Evolutionary conservation across 192 early-diverging fungal species (phyloP), one percentile per base, ranked within the genome.

Genomic region (Spizellomyces punctatus): DNA sequence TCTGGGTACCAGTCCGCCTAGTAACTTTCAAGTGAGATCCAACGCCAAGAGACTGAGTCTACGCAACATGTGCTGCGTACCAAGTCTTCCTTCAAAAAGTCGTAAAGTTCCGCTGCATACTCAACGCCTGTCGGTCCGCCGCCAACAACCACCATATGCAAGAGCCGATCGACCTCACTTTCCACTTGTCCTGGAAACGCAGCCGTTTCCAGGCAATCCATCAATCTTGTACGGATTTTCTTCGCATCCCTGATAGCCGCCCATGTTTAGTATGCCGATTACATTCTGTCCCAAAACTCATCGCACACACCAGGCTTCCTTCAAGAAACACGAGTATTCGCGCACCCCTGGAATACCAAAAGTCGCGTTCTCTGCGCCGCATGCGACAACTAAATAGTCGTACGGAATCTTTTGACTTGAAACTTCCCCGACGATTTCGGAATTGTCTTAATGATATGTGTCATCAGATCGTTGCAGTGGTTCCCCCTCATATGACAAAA

Each of bases 51-150:
- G 10, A 12, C 16, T n/a, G 14, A 0, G 16, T 72, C 17, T 71
- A 41, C 14, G 59, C 19, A 17, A 14, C 21, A 14, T 0, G 4
- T 41, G 12, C 12, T 19, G 27, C 59, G 59, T 49, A 83, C 78
- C 47, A 92, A 64, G 75, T 94, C 92, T 43, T 92, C 91, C 67
- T 81, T 75, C 65, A 93, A 77, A 77, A 94, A 94, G 78, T 94
- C 92, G 76, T 92, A 86, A 50, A 94, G 80, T 81, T 92, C 92
- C 16, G 91, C 92, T 12, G 92, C 91, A 73, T 94, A 94, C 74
- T 94, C 83, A 17, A 87, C 83, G 8, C 81, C 81, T 1, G 81
- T 84, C 22, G 80, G 81, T 2, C 79, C 81, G 5, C 76, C 79
- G 2, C 81, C 75, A 21, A 85, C 85, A 57, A 92, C 89, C 8